phyloP scores from a whole-genome alignment of 1,284 basidiomycete genomes.

The Phellopilus nigrolimitatus region DNA sequence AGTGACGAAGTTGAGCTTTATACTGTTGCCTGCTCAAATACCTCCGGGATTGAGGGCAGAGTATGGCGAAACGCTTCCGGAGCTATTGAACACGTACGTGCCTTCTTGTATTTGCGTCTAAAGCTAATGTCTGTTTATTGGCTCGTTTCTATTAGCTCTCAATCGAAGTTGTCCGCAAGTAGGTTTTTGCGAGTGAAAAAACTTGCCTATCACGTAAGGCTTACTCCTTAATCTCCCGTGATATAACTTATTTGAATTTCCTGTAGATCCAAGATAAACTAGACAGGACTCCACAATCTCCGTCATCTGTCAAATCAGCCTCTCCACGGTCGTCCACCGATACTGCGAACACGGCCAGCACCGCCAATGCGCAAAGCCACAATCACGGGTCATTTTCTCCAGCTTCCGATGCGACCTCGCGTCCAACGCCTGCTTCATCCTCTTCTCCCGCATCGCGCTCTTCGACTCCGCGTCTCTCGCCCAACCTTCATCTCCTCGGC shows the following conservation, averaged over 20 bases:
- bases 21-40: conserved; percentile 73
- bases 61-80: conserved; percentile 58
- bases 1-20: conserved; percentile 79
- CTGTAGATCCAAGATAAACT: conserved; percentile 82
- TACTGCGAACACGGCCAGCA: conserved; percentile 22
- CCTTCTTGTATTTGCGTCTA: conserved; percentile 15
- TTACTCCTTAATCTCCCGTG: neutral
- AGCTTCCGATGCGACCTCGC: conserved; percentile 6
- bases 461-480: conserved; percentile 12
- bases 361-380: too few relatives aligned
- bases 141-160: conserved; percentile 28
- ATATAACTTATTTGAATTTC: neutral
- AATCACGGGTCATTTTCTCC: too few relatives aligned
- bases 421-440: neutral
- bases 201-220: conserved; percentile 73
- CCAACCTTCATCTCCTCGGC: conserved; percentile 2
- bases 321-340: conserved; percentile 43
- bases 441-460: conserved; percentile 8
- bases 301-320: conserved; percentile 25
- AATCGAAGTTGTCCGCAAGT: conserved; percentile 85
- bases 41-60: conserved; percentile 35
- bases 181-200: conserved; percentile 83
- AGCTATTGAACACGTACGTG: conserved; percentile 70
- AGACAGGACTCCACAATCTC: conserved; percentile 46
- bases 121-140: too few relatives aligned